A percentile compares a stretch with the other conserved stretches of the same genome.
Evolutionary conservation across 805 yeast genomes (phyloP).

Genomic region (Maudiozyma bulderi): DNA sequence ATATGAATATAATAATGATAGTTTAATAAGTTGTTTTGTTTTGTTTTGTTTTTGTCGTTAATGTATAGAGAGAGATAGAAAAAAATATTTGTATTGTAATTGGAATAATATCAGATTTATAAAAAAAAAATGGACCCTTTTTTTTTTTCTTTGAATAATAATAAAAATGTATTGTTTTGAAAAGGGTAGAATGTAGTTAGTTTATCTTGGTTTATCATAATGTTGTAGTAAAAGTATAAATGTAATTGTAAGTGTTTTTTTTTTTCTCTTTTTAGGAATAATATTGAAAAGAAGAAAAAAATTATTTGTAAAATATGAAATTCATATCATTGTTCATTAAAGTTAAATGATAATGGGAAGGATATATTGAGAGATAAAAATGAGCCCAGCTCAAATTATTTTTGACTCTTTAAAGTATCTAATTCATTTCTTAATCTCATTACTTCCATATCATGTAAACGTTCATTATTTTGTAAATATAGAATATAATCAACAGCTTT

Average conservation of each 20-base stretch:
- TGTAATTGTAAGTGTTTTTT: background rate
- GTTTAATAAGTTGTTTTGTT: too few relatives aligned
- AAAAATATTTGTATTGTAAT: background rate
- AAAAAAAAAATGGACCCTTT: too few relatives aligned
- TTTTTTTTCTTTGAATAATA: too few relatives aligned
- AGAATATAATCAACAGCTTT: conserved; percentile 56
- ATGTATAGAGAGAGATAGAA: too few relatives aligned
- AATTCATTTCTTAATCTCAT: conserved; percentile 28
- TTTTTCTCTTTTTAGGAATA: background rate
- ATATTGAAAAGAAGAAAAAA: background rate
- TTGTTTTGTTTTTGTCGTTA: too few relatives aligned
- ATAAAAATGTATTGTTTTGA: too few relatives aligned
- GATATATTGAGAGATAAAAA: background rate
- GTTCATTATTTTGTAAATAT: conserved; percentile 42
- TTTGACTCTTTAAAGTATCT: conserved; percentile 13
- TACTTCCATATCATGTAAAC: conserved; percentile 26
- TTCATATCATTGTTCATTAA: too few relatives aligned
- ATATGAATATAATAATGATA: too few relatives aligned
- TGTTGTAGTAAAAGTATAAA: background rate
- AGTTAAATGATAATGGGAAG: background rate
- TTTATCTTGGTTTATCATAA: background rate
- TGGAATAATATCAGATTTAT: background rate
- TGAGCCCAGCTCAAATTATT: background rate
- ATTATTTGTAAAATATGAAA: background rate
- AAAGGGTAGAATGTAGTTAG: background rate